Conservation (phyloP, 2,329 filamentous ascomycete genomes). For the Lachnellula cervina region DNA sequence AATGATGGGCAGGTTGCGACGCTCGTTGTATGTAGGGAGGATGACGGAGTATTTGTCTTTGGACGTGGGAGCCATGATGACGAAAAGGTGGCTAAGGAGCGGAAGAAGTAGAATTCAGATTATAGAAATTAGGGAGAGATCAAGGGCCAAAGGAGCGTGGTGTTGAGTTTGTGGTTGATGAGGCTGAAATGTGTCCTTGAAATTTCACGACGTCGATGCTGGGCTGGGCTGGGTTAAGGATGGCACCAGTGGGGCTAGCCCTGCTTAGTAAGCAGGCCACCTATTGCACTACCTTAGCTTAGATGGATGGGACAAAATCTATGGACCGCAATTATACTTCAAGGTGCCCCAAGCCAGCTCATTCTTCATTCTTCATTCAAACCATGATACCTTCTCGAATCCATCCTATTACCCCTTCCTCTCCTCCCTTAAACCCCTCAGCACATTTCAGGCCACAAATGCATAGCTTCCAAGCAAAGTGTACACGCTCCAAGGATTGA, state of each 20-base stretch:
- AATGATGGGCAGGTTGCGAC: constrained; percentile 92
- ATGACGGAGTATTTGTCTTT: constrained; percentile 93
- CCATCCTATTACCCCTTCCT: no score
- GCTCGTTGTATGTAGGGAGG: constrained; percentile 97
- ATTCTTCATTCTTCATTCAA: no score
- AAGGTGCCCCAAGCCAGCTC: no score
- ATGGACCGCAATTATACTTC: no score
- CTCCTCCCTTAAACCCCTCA: no score
- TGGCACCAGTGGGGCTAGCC: neutral
- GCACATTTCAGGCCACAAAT: constrained; percentile 7
- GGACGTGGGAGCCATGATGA: constrained; percentile 40
- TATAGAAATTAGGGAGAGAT: neutral
- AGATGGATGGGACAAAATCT: no score
- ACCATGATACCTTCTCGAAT: no score
- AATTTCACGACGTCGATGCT: neutral
- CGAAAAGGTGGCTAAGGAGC: neutral
- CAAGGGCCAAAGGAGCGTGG: constrained; percentile 23
- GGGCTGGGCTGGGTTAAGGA: neutral
- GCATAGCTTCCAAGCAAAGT: constrained; percentile 16
- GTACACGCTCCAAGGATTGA: constrained; percentile 9
- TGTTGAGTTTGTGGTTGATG: constrained; percentile 36
- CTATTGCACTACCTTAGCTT: neutral
- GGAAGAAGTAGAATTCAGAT: no score
- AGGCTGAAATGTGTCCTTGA: neutral
- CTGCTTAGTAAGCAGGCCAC: neutral